Conservation (phyloP, 2,329 filamentous ascomycete species). For the Thielaviopsis euricoi region DNA sequence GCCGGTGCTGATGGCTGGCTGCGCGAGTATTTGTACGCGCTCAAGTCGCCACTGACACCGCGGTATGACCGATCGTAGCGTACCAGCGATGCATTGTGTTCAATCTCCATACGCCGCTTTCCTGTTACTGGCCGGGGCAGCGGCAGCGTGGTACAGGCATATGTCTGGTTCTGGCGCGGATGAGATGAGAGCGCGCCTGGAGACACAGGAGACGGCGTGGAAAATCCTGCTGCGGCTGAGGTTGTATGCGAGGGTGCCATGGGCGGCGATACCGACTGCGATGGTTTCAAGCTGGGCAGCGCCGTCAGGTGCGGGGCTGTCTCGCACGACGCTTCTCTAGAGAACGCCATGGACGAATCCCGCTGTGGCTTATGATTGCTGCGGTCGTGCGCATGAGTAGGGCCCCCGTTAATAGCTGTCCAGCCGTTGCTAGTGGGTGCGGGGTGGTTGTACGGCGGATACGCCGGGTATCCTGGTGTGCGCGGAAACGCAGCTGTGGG, state of each 20-base stretch:
- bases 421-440: slow-evolving; percentile 5
- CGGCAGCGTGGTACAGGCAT: neutral
- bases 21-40: slow-evolving; percentile 3
- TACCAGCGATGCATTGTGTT: slow-evolving; percentile 1
- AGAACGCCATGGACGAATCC: slow-evolving; percentile 3
- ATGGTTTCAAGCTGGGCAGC: neutral
- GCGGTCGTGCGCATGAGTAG: neutral
- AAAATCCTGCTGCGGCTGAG: too few relatives aligned
- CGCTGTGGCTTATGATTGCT: neutral
- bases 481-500: neutral
- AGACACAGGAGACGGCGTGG: neutral
- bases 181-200: neutral
- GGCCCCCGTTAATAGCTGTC: neutral
- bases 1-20: too few relatives aligned
- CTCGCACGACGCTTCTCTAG: slow-evolving; percentile 7
- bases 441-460: neutral
- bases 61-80: slow-evolving; percentile 5
- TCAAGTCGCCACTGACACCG: neutral
- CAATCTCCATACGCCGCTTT: slow-evolving; percentile 6
- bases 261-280: slow-evolving; percentile 1
- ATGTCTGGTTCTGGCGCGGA: neutral
- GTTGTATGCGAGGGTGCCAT: too few relatives aligned
- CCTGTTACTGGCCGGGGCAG: neutral
- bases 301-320: neutral
- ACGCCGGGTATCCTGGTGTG: neutral